These are phyloP conservation scores for Neurospora terricola DNA, from an alignment of 495 filamentous ascomycete genomes.

Conservation along the genomic window DNA sequence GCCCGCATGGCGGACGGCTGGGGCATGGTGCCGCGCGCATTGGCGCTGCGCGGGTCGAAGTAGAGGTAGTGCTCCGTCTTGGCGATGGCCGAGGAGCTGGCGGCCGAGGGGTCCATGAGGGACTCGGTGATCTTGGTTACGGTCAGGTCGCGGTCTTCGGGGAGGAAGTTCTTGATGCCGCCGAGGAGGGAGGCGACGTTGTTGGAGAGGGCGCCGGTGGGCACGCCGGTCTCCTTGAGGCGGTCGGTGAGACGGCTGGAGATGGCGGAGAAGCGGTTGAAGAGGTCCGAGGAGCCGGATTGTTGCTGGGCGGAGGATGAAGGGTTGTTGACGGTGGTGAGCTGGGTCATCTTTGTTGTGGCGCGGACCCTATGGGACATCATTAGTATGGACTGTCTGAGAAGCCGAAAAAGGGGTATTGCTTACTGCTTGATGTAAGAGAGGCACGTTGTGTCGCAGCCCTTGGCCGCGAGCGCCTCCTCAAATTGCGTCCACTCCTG, in stretches of 20 bases:
- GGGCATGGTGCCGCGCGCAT: constrained; percentile 87
- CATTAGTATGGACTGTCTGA: constrained; percentile 18
- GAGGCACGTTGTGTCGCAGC: constrained; percentile 63
- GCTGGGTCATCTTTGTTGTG: constrained; percentile 97
- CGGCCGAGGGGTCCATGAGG: constrained; percentile 90
- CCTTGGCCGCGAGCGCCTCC: constrained; percentile 66
- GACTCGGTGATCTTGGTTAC: constrained; percentile 97
- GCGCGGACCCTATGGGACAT: constrained; percentile 62
- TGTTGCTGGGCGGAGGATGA: constrained; percentile 47
- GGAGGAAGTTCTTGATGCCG: constrained; percentile 98
- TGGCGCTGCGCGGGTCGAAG: constrained; percentile 89
- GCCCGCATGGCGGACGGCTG: constrained; percentile 53
- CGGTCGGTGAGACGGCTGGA: constrained; percentile 87
- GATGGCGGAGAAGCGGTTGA: constrained; percentile 80
- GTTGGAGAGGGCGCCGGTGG: constrained; percentile 45
- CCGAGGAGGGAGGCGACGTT: constrained; percentile 94
- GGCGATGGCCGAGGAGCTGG: constrained; percentile 82
- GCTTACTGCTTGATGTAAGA: constrained; percentile 74
- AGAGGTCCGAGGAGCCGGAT: constrained; percentile 58
- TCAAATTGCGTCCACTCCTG: constrained; percentile 81
- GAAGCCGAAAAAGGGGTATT: not conserved
- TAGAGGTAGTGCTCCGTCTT: constrained; percentile 99
- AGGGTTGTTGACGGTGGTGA: constrained; percentile 66
- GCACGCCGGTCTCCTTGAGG: constrained; percentile 75
- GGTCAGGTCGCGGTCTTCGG: constrained; percentile 88